Percentiles rank a stretch among this genome's conserved stretches.
These are phyloP conservation scores for Meira nashicola DNA, from an alignment of 1,284 basidiomycete species.

Conservation along the genomic window DNA sequence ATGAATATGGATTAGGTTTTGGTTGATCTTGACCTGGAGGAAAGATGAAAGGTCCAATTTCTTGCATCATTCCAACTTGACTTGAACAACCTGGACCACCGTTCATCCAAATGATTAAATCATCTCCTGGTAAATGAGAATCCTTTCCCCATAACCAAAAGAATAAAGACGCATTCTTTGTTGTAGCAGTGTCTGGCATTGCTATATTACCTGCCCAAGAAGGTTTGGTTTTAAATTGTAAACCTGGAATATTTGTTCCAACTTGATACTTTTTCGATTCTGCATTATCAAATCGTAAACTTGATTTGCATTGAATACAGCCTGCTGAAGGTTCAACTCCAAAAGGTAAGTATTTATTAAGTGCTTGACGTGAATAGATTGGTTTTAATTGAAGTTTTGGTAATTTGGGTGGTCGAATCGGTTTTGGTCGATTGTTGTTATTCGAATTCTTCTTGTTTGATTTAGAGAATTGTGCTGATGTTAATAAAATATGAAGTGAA, in stretches of 20 bases:
- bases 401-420: too few relatives aligned
- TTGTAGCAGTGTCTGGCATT: not conserved
- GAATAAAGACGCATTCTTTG: not conserved
- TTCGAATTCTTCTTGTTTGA: too few relatives aligned
- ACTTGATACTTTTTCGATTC: not conserved
- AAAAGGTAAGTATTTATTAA: too few relatives aligned
- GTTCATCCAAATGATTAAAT: slow-evolving; percentile 1
- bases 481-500: too few relatives aligned
- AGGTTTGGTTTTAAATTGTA: not conserved
- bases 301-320: not conserved
- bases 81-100: slow-evolving; percentile 2
- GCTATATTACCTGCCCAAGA: slow-evolving; percentile 1
- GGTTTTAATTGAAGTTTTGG: too few relatives aligned
- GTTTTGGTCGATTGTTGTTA: too few relatives aligned
- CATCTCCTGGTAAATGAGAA: not conserved
- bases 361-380: too few relatives aligned
- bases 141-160: not conserved
- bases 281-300: not conserved
- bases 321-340: not conserved
- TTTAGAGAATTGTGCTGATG: too few relatives aligned
- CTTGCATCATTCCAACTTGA: not conserved
- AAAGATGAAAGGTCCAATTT: not conserved
- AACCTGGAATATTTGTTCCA: not conserved
- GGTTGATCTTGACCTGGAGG: not conserved
- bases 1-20: not conserved